A percentile compares a stretch with the other conserved stretches of the same genome.
Conservation (phyloP, 495 filamentous ascomycete genomes). For the Neurospora sp. region DNA sequence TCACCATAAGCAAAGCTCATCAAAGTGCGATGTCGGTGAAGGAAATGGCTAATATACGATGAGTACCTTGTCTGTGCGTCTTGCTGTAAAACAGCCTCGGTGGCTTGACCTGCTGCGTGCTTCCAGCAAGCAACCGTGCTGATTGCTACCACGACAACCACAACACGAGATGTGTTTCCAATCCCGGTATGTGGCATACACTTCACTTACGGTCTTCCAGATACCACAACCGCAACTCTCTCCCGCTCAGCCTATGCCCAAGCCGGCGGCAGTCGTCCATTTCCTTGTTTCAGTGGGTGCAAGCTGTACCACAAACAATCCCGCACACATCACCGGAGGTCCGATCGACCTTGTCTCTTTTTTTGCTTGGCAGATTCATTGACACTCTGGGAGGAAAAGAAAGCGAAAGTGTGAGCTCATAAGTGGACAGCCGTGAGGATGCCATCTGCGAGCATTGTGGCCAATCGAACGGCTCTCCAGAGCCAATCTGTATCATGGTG, state of each 20-base stretch:
- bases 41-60: not conserved
- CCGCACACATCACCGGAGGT: not conserved
- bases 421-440: not conserved
- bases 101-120: not conserved
- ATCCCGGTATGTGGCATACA: not conserved
- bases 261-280: not conserved
- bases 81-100: not conserved
- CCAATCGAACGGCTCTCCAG: not conserved
- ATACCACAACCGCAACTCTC: not conserved
- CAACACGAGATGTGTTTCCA: not conserved
- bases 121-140: not conserved
- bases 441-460: not conserved
- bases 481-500: not conserved
- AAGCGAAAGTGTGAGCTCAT: not conserved
- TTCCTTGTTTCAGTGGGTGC: not conserved
- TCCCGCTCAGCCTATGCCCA: not conserved
- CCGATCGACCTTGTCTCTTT: not conserved
- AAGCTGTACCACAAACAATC: not conserved
- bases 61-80: not conserved
- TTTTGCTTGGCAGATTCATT: not conserved
- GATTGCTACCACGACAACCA: not conserved
- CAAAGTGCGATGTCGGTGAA: not conserved
- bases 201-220: not conserved
- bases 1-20: not conserved
- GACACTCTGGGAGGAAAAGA: not conserved